Percentiles rank a stretch among this genome's conserved stretches.
Evolutionary conservation across 352 stramenopile genomes (phyloP).

Genomic region (Phytopythium sindhum): DNA sequence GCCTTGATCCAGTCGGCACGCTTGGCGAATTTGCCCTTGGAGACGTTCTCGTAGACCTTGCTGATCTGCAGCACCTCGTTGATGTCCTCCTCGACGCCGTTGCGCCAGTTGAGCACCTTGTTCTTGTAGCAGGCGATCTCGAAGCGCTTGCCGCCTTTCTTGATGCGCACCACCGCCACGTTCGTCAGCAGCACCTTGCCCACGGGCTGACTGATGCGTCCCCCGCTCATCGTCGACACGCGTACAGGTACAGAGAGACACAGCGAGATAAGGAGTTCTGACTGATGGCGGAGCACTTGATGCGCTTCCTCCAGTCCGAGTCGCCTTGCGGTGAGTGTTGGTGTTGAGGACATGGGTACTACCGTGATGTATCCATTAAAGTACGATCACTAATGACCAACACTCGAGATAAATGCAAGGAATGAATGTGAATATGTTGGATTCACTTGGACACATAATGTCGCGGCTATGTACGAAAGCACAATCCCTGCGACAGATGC

Average conservation of each 20-base stretch:
- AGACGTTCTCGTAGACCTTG: conserved; percentile 98
- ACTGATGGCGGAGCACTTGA: too few species aligned
- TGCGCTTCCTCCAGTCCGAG: too few species aligned
- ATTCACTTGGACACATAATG: neutral
- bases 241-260: too few species aligned
- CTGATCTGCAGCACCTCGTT: conserved; percentile 98
- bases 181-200: conserved; percentile 94
- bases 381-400: neutral
- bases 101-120: conserved; percentile 98
- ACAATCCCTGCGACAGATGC: neutral
- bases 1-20: conserved; percentile 92
- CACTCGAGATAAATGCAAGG: neutral
- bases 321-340: too few species aligned
- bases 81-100: conserved; percentile 97
- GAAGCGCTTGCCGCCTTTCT: conserved; percentile 95
- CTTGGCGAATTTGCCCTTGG: conserved; percentile 95
- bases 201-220: conserved; percentile 75
- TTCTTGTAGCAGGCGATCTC: conserved; percentile 99
- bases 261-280: too few species aligned
- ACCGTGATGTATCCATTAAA: neutral
- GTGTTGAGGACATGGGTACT: too few species aligned
- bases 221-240: conserved; percentile 35
- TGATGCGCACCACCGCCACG: conserved; percentile 95
- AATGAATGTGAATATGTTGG: neutral
- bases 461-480: neutral